These are phyloP conservation scores for Phoenix dactylifera DNA, from an alignment of 176 grass and related monocot genomes.

Conservation along the genomic window DNA sequence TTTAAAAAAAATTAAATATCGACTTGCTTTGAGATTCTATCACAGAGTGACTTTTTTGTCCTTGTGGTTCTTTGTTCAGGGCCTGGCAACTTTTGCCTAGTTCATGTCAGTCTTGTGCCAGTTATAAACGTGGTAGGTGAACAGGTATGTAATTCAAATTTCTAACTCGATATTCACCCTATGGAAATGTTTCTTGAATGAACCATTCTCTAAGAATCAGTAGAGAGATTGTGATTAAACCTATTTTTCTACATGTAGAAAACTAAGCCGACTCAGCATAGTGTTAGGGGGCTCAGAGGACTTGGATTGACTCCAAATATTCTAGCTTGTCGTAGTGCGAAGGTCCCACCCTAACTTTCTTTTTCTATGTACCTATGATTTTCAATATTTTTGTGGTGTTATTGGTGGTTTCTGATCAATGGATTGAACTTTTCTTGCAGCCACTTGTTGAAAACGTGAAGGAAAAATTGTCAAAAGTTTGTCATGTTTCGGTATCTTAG, in stretches of 20 bases:
- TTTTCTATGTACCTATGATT: background rate
- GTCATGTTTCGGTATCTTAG: conserved; percentile 31
- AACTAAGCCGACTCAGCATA: conserved; percentile 53
- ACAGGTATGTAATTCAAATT: conserved; percentile 21
- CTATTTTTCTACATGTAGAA: conserved; percentile 24
- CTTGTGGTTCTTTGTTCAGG: conserved; percentile 23
- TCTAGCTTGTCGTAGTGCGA: conserved; percentile 41
- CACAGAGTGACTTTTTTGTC: background rate
- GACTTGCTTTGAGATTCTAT: conserved; percentile 3
- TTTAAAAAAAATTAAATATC: no score
- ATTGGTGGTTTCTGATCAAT: background rate
- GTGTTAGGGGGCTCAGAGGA: conserved; percentile 36
- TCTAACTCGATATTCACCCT: no score
- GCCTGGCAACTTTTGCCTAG: conserved; percentile 30
- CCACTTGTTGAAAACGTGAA: conserved; percentile 35
- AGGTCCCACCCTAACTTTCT: conserved; percentile 8
- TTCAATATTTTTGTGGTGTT: background rate
- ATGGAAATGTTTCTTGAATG: no score
- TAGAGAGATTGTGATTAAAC: no score
- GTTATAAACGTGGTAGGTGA: conserved; percentile 42
- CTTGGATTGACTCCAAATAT: conserved; percentile 38
- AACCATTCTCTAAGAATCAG: no score
- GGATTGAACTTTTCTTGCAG: conserved; percentile 19
- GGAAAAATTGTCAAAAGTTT: conserved; percentile 37
- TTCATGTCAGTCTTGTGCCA: conserved; percentile 40